These are phyloP conservation scores for Aspergillus avenaceus DNA, from an alignment of 495 filamentous ascomycete species.

Conservation along the genomic window DNA sequence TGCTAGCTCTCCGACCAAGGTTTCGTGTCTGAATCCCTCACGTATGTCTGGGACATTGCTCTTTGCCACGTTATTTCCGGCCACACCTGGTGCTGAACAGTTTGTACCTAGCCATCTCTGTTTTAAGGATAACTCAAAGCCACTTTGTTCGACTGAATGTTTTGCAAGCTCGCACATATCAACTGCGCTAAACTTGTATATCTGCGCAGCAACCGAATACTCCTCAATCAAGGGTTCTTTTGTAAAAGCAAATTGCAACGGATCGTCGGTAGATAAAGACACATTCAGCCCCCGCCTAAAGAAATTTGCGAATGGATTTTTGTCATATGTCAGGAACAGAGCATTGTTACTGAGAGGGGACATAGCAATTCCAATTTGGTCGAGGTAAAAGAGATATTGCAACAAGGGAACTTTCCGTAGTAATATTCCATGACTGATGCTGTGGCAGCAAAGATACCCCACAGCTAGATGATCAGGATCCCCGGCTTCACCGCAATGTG, in stretches of 20 bases:
- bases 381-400: conserved; percentile 96
- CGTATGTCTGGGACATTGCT: conserved; percentile 93
- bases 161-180: conserved; percentile 99
- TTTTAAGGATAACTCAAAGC: conserved; percentile 86
- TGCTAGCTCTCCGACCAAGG: conserved; percentile 70
- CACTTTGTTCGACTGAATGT: conserved; percentile 90
- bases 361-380: conserved; percentile 98
- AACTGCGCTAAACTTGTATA: conserved; percentile 94
- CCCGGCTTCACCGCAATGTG: conserved; percentile 95
- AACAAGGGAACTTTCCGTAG: conserved; percentile 90
- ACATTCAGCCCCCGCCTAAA: conserved; percentile 94
- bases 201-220: conserved; percentile 95
- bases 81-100: conserved; percentile 67
- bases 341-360: conserved; percentile 98
- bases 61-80: conserved; percentile 87
- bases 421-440: conserved; percentile 92
- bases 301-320: conserved; percentile 92
- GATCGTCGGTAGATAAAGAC: conserved; percentile 93
- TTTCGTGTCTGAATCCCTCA: conserved; percentile 83
- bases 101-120: conserved; percentile 80
- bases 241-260: conserved; percentile 95
- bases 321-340: conserved; percentile 92
- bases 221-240: conserved; percentile 98
- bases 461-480: conserved; percentile 95
- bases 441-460: conserved; percentile 90